Conservation (phyloP, 2,329 filamentous ascomycete species). For the Alternaria tenuissima region DNA sequence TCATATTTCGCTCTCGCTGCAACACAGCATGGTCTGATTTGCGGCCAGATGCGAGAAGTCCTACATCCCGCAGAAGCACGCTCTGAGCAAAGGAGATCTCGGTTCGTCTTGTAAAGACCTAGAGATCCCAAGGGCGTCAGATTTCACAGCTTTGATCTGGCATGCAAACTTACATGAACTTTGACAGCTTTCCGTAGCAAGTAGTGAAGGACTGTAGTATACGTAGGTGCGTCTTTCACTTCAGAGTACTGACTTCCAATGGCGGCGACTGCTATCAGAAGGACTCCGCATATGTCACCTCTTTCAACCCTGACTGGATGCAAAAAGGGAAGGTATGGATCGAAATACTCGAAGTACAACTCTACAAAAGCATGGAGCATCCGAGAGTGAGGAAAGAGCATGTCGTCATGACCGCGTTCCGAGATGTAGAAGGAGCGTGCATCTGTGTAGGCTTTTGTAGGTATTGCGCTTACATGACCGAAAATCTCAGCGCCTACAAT, state of each 20-base stretch:
- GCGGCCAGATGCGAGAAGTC: neutral
- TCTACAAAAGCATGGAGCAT: constrained; percentile 3
- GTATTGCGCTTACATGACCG: neutral
- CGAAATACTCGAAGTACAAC: constrained; percentile 11
- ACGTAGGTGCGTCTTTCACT: neutral
- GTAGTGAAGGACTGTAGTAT: neutral
- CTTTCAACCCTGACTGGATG: neutral
- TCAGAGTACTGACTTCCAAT: constrained; percentile 10
- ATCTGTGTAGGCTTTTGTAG: neutral
- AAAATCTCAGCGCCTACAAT: neutral
- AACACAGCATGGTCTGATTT: neutral
- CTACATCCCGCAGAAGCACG: neutral
- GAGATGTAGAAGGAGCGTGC: neutral
- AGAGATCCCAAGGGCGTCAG: neutral
- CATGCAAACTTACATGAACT: neutral
- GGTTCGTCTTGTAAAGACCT: neutral
- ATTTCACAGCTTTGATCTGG: neutral
- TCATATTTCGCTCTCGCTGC: neutral
- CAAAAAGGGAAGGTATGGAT: constrained; percentile 4
- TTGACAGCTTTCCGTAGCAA: constrained; percentile 2
- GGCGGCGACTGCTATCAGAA: constrained; percentile 1
- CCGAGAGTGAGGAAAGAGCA: neutral
- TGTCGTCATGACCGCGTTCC: neutral
- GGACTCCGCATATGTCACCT: neutral
- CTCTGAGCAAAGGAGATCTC: neutral